A percentile compares a stretch with the other conserved stretches of the same genome.
Evolutionary conservation across 805 yeast species (phyloP).

Genomic region (Saturnispora ahearnii): DNA sequence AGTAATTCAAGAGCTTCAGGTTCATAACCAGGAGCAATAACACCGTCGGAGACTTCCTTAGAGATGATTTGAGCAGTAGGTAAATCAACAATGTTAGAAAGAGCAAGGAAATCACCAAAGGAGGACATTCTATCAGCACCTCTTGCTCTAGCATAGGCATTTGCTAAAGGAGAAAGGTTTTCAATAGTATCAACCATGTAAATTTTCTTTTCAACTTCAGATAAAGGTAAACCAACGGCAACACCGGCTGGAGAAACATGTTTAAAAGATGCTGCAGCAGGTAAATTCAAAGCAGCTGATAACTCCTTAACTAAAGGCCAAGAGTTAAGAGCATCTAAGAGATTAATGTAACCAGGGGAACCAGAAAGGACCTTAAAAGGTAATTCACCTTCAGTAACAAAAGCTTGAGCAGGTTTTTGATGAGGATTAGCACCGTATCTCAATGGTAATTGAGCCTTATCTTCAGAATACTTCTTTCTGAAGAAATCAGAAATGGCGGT

Average conservation of each 20-base stretch:
- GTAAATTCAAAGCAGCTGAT: constrained; percentile 85
- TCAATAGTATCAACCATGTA: constrained; percentile 94
- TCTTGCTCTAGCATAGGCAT: constrained; percentile 98
- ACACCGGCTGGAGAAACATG: constrained; percentile 99
- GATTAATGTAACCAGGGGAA: constrained; percentile 95
- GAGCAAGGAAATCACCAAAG: constrained; percentile 96
- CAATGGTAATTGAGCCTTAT: constrained; percentile 78
- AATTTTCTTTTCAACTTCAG: constrained; percentile 86
- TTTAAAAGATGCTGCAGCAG: constrained; percentile 98
- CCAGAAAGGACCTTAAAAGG: constrained; percentile 93
- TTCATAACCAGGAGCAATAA: constrained; percentile 94
- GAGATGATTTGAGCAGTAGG: constrained; percentile 97
- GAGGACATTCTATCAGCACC: constrained; percentile 99
- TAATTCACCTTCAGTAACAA: constrained; percentile 71
- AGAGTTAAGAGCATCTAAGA: constrained; percentile 92
- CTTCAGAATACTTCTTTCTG: constrained; percentile 94
- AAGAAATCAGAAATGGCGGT: constrained; percentile 92
- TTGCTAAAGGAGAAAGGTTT: constrained; percentile 92
- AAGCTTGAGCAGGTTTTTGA: constrained; percentile 99
- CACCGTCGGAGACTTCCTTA: constrained; percentile 97
- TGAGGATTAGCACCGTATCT: constrained; percentile 99
- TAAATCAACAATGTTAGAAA: constrained; percentile 90
- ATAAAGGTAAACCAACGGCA: constrained; percentile 91
- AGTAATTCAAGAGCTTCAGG: constrained; percentile 87
- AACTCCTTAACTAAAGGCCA: constrained; percentile 99